A percentile compares a stretch with the other conserved stretches of the same genome.
Conservation (phyloP, 2,329 filamentous ascomycete species). For the Pseudomassariella vexata region DNA sequence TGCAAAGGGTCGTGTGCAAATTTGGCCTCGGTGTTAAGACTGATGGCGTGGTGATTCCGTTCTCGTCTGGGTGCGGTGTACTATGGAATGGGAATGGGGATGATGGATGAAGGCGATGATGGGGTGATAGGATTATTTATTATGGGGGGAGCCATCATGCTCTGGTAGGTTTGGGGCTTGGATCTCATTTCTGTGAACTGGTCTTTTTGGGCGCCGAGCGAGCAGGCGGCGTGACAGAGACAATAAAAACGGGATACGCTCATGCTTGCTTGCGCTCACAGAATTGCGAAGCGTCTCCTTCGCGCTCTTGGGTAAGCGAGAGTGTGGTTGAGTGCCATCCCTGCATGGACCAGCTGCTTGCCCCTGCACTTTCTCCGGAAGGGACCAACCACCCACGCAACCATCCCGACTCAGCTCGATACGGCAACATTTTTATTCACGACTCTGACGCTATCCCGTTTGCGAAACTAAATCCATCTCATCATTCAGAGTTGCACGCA, state of each 20-base stretch:
- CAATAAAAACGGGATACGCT: slow-evolving; percentile 7
- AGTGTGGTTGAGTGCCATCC: too few species aligned
- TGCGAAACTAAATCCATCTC: slow-evolving; percentile 3
- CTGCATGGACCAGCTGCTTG: too few species aligned
- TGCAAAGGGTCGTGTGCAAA: slow-evolving; percentile 8
- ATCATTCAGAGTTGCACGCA: too few species aligned
- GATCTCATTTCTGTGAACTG: slow-evolving; percentile 31
- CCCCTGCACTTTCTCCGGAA: too few species aligned
- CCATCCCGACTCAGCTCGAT: too few species aligned
- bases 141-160: slow-evolving; percentile 29
- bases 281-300: background rate
- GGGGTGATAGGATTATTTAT: slow-evolving; percentile 13
- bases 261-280: slow-evolving; percentile 4
- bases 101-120: slow-evolving; percentile 11
- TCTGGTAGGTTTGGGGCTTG: slow-evolving; percentile 28
- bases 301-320: too few species aligned
- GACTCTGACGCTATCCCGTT: slow-evolving; percentile 6
- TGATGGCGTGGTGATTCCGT: slow-evolving; percentile 12
- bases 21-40: slow-evolving; percentile 7
- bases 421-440: too few species aligned
- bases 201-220: slow-evolving; percentile 13
- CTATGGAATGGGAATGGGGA: slow-evolving; percentile 7
- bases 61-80: slow-evolving; percentile 9
- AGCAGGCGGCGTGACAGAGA: slow-evolving; percentile 4
- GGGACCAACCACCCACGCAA: too few species aligned